These are phyloP conservation scores for Gomphus sp. DNA, from an alignment of 1,284 basidiomycete species.

Conservation along the genomic window DNA sequence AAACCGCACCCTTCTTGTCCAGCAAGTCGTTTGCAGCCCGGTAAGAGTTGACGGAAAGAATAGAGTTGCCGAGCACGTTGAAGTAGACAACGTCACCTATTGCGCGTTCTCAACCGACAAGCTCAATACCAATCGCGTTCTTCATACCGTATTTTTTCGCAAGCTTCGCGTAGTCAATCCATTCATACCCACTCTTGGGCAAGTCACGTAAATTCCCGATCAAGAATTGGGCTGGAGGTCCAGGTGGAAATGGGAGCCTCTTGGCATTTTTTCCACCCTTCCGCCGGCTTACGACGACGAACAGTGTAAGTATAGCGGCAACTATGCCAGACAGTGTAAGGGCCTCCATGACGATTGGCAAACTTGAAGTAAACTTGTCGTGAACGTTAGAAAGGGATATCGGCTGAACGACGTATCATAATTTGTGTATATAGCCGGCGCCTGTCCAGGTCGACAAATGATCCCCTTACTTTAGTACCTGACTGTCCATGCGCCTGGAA, in stretches of 20 bases:
- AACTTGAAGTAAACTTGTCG: too few species aligned
- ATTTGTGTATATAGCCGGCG: too few species aligned
- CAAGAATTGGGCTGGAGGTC: background rate
- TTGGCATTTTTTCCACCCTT: background rate
- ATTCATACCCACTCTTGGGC: background rate
- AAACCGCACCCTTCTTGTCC: slow-evolving; percentile 15
- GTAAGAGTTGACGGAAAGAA: slow-evolving; percentile 14
- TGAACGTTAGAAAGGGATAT: too few species aligned
- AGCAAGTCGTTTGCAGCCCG: slow-evolving; percentile 15
- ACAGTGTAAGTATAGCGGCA: too few species aligned
- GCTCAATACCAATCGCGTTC: background rate
- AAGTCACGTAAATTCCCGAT: background rate
- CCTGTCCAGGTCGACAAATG: too few species aligned
- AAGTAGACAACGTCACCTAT: slow-evolving; percentile 13
- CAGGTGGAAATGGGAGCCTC: background rate
- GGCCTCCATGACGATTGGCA: too few species aligned
- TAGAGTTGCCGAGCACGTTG: slow-evolving; percentile 10
- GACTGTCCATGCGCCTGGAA: too few species aligned
- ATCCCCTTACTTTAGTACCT: too few species aligned
- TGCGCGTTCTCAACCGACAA: background rate
- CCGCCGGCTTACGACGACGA: background rate
- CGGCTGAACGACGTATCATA: too few species aligned
- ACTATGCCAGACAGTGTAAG: too few species aligned
- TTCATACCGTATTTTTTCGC: background rate
- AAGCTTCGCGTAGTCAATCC: background rate